Conservation (phyloP, 805 yeast genomes). For the Ogataea pini region DNA sequence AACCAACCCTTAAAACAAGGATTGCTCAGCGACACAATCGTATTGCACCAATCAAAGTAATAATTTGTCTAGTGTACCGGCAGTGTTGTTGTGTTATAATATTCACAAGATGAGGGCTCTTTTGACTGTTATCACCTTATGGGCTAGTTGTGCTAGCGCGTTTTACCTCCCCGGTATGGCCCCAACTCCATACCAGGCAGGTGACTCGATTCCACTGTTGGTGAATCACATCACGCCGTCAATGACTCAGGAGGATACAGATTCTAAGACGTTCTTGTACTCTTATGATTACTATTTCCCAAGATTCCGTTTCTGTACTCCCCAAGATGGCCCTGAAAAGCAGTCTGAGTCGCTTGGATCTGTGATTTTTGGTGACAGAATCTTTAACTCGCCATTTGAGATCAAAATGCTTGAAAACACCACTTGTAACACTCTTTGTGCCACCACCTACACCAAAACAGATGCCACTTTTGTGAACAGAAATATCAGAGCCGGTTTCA, state of each 20-base stretch:
- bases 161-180: slow-evolving; percentile 97
- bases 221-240: slow-evolving; percentile 93
- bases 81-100: not conserved
- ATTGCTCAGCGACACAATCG: not conserved
- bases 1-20: not conserved
- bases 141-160: slow-evolving; percentile 39
- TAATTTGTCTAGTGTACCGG: not conserved
- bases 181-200: slow-evolving; percentile 80
- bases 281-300: slow-evolving; percentile 84
- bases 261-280: slow-evolving; percentile 58
- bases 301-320: slow-evolving; percentile 81
- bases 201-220: slow-evolving; percentile 70
- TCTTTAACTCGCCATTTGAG: slow-evolving; percentile 87
- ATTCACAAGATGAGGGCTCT: slow-evolving; percentile 2
- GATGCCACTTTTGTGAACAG: slow-evolving; percentile 78
- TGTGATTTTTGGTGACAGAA: slow-evolving; percentile 92
- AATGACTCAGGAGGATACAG: slow-evolving; percentile 41
- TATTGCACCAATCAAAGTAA: too few relatives aligned
- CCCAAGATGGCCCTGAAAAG: slow-evolving; percentile 61
- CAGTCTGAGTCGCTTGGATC: slow-evolving; percentile 92
- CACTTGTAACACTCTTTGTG: slow-evolving; percentile 70
- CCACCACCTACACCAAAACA: slow-evolving; percentile 54
- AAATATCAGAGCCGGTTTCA: slow-evolving; percentile 78
- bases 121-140: slow-evolving; percentile 9
- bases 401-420: slow-evolving; percentile 74